Base-by-base conservation (phyloP, 345 rosid genomes). In the Eucalyptus regnans region DNA sequence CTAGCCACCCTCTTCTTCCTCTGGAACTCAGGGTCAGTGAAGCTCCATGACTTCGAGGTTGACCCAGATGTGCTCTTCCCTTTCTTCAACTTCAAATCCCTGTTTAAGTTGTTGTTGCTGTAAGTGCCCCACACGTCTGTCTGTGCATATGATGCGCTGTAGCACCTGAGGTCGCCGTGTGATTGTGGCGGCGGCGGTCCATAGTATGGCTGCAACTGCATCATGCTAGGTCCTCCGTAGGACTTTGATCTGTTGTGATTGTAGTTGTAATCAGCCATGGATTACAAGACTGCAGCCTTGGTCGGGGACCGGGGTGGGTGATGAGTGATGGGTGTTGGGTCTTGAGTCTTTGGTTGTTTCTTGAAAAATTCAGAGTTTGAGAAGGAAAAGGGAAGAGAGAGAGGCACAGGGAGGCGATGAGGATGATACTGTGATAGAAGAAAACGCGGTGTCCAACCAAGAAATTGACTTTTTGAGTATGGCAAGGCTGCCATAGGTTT, bases 1-100 rank as follows among this genome's bases (percentile, higher is more conserved):
- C 96, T 92, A 49, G 99, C 99, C 87, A 97, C 98, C 94, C 99
- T 94, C 93, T 94, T 97, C 96, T 96, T 97, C 97, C 99, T 94
- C 88, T 93, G 96, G 58, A 97, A 94, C 92, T 97, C 99, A 66
- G 99, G 99, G 89, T 97, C 99, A 20, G 76, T 60, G 12, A 94
- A 60, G 62, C 91, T 93, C 99, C 99, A 96, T 4, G 93, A 86
- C 66, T 90, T 94, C 1, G 97, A 93, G 84, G 93, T 91, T 12
- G 95, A 93, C 87, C 90, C 95, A 71, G 91, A 88, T 88, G 81
- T 58, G 88, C 87, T 90, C 89, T 91, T 94, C 88, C 92, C 96
- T 89, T 94, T 96, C 93, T 95, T 96, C 88, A 91, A 48, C 92
- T 93, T 92, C 50, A 90, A 91, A 43, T 90, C 92, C 83, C 83